phyloP scores from a whole-genome alignment of 73 alveolate genomes.

The Symbiodinium pilosum region DNA sequence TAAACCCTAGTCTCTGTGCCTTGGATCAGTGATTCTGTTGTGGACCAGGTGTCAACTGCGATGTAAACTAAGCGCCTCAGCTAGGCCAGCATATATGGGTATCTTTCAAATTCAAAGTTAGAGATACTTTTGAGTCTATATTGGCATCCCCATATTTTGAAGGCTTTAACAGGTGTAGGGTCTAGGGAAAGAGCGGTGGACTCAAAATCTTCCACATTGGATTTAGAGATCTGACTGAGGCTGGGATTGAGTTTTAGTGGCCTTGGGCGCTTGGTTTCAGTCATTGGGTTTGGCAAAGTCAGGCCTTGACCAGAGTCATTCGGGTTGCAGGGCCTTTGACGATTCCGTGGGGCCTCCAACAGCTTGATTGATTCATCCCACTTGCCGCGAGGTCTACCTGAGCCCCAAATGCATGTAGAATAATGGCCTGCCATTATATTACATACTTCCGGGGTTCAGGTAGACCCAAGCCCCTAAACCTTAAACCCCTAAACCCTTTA shows the following conservation, averaged over 20 bases:
- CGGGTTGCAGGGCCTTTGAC: too few species aligned
- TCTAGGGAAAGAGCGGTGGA: not conserved
- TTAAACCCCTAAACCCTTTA: not conserved
- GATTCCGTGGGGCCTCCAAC: too few species aligned
- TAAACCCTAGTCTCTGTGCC: not conserved
- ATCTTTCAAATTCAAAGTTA: not conserved
- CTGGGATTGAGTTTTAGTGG: not conserved
- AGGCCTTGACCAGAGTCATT: too few species aligned
- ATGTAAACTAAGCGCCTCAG: slow-evolving; percentile 53
- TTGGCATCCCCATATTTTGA: not conserved
- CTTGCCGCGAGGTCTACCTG: too few species aligned
- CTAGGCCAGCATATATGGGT: not conserved
- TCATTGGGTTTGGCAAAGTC: too few species aligned
- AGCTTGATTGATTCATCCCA: too few species aligned
- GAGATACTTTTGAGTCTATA: not conserved
- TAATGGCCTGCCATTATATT: too few species aligned
- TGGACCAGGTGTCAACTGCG: slow-evolving; percentile 87
- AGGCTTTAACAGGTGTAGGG: not conserved
- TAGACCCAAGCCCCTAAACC: not conserved
- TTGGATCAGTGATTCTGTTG: slow-evolving; percentile 63
- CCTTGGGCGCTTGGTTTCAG: not conserved
- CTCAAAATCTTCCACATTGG: not conserved
- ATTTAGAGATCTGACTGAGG: too few species aligned
- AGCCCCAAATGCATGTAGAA: too few species aligned
- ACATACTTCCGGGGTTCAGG: too few species aligned